Base-by-base conservation (phyloP, 306 rosid genomes). In the Cicer chorassanicum region DNA sequence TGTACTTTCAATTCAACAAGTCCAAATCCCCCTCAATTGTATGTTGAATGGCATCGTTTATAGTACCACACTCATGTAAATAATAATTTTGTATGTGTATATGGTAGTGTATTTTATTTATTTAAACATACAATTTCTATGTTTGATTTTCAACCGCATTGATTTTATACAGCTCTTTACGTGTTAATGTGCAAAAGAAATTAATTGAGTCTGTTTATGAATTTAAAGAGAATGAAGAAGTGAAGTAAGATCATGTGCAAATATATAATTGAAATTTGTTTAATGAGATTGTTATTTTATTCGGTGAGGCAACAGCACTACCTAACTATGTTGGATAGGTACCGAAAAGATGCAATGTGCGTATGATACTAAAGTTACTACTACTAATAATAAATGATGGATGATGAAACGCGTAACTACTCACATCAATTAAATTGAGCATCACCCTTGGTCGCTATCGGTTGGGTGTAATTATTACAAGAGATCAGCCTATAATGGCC, bases 41-140 rank as follows among this genome's bases (percentile, higher is more conserved):
- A 42, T 59, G 78, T 85, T 85, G 70, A 81, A 79, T 55, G 73
- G 10, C 76, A 77, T 70, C 64, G 79, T 80, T 75, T 72, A 68
- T 77, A 64, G 65, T 72, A 65, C 34, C 79, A 43, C 49, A 39
- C 49, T 68, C 73, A 44, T 9, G 29, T 73, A 44, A 19, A 46
- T 67, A 48, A 78, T 18, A 8, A 40, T 2, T 57, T 38, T 74
- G 43, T 49, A n/a, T 18, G 68, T 16, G 41, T 14, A 21, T 66
- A 6, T 18, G 6, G 1, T 5, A 13, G 2, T 15, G 10, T 36
- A 38, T 12, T 65, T 42, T 43, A 65, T 65, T 10, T 18, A 29
- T 65, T 10, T 18, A 29, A 46, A 65, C 71, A 68, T 14, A 18
- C 54, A 69, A 24, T 24, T 24, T 24, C 3, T 24, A 24, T 18